Evolutionary conservation across 2,329 filamentous ascomycete genomes (phyloP).

Genomic region (Aspergillus sp.): DNA sequence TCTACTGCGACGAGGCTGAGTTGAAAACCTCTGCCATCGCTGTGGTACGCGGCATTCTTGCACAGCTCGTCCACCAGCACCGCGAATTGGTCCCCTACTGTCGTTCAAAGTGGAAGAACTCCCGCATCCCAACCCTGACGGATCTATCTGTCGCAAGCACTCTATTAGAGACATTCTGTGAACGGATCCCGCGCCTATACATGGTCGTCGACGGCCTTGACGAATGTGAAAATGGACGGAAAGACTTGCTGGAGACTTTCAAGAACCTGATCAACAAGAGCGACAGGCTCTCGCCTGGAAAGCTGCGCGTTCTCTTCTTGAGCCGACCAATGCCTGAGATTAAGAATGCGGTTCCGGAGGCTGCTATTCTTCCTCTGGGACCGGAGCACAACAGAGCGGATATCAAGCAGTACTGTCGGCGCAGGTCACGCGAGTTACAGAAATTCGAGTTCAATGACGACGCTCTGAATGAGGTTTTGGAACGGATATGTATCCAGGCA

Average conservation of each 20-base stretch:
- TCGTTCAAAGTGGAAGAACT: conserved; percentile 1
- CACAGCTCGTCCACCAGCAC: conserved; percentile 2
- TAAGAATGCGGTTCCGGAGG: conserved; percentile 8
- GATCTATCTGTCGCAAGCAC: conserved; percentile 1
- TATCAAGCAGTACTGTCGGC: conserved; percentile 14
- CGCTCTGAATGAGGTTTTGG: neutral
- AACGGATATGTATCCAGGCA: conserved; percentile 9
- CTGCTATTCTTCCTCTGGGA: neutral
- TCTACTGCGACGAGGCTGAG: conserved; percentile 12
- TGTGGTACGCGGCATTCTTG: conserved; percentile 8
- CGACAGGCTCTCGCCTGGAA: conserved; percentile 1
- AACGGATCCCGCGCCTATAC: conserved; percentile 7
- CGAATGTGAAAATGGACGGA: conserved; percentile 9
- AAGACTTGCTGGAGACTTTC: conserved; percentile 10
- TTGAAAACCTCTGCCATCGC: conserved; percentile 1
- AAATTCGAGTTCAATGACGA: conserved; percentile 7
- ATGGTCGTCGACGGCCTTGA: conserved; percentile 16
- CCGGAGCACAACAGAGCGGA: conserved; percentile 10
- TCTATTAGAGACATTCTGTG: conserved; percentile 13
- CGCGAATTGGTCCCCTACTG: conserved; percentile 13
- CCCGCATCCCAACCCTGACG: neutral
- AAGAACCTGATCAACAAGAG: conserved; percentile 9
- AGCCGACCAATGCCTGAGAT: conserved; percentile 9
- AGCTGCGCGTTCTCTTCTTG: conserved; percentile 7
- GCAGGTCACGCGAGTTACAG: conserved; percentile 1